phyloP scores from a whole-genome alignment of 2,329 filamentous ascomycete genomes.

The Fusarium sp. region DNA sequence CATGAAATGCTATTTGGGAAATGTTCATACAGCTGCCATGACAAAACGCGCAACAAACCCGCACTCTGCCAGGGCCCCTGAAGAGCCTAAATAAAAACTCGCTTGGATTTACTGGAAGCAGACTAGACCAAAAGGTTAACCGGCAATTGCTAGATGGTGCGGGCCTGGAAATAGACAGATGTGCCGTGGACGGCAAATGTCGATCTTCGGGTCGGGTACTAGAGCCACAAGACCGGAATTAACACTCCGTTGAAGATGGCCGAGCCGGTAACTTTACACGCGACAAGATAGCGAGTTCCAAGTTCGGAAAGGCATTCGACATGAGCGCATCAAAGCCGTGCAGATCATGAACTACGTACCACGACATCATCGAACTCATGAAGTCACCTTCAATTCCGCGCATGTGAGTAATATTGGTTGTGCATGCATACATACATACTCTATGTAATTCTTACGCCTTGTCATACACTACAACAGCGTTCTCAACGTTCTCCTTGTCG shows the following conservation, averaged over 20 bases:
- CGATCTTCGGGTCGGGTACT: constrained; percentile 39
- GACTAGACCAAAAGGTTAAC: constrained; percentile 11
- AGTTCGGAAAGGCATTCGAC: constrained; percentile 20
- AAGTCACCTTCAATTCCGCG: constrained; percentile 1
- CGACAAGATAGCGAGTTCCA: constrained; percentile 1
- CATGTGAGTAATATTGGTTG: constrained; percentile 1
- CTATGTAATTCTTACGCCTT: background rate
- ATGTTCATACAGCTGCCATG: background rate
- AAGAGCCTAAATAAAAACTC: constrained; percentile 22
- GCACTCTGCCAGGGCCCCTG: constrained; percentile 8
- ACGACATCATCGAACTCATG: constrained; percentile 6
- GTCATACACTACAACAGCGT: constrained; percentile 30
- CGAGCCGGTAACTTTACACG: background rate
- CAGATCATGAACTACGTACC: constrained; percentile 5
- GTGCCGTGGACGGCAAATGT: constrained; percentile 43
- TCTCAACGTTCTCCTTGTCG: constrained; percentile 7
- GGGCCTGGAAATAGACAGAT: constrained; percentile 34
- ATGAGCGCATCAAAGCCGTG: constrained; percentile 1
- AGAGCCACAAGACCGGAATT: constrained; percentile 32
- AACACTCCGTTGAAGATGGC: constrained; percentile 25
- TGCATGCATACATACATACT: background rate
- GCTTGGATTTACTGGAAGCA: constrained; percentile 22
- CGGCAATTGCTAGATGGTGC: constrained; percentile 38
- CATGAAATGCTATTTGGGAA: background rate
- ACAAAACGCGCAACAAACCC: constrained; percentile 21